Evolutionary conservation across 108 stramenopile species (phyloP), one percentile per base, ranked within the genome.

Genomic region (Cyclostephanos tholiformis): DNA sequence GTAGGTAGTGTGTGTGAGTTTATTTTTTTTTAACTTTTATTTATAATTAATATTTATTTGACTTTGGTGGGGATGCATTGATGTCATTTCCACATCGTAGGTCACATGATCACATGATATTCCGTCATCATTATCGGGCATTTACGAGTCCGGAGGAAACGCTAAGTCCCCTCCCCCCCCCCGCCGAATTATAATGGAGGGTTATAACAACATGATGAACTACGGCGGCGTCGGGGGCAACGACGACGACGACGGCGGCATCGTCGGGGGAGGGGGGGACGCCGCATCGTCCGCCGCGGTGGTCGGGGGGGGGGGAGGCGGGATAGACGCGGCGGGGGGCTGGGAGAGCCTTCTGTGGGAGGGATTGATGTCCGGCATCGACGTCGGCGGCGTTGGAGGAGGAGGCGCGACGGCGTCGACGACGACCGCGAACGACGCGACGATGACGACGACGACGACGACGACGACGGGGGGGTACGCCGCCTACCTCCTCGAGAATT

Each of bases 311-410:
- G 44, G 44, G 14, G 44, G 16, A 17, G 16, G 44, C 2, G 44
- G 44, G 14, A 14, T 4, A 4, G 25, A 26, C 13, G 27, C 56
- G 20, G 26, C 56, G 13, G 22, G 56, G 26, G 29, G 57, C 1
- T 58, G 57, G 57, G 57, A 58, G 27, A 32, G 17, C 6, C 27
- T 58, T 30, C 30, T 46, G 2, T 58, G 30, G 30, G 57, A 58
- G 27, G 30, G 17, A 0, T 14, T 58, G 57, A 16, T 58, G 30
- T 0, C 26, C 25, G 57, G 27, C 57, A 23, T 23, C 20, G 19
- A 27, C 27, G 19, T 30, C 29, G 57, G 29, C 16, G 55, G 22
- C 23, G 55, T 1, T 23, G 23, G 23, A 12, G 59, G 32, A 36
- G 61, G 61, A 19, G 61, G 36, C 20, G 36, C 29, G 19, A 30